Base-by-base conservation (phyloP, 1,284 basidiomycete species). In the Xerocomus amazonicus region DNA sequence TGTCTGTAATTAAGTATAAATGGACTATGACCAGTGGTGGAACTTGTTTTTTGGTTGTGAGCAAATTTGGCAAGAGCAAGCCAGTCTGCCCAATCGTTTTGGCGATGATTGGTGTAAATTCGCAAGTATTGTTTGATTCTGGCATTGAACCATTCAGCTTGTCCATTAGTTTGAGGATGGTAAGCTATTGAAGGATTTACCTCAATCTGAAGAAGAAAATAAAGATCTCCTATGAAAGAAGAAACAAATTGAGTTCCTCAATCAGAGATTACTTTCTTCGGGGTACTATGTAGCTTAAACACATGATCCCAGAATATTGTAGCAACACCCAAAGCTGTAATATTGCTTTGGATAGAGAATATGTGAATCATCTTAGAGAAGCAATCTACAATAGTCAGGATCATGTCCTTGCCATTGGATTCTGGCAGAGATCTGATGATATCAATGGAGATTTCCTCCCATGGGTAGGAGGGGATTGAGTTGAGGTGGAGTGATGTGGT, bases 331-430 rank as follows among this genome's bases (percentile, higher is more conserved):
- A 50, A 19, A 0, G 68, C 55, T 0, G 62, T 63, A 2, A 69
- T 44, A 0, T 34, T 9, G 0, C 0, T 37, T 1, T 0, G 16
- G 2, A 51, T 3, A 0, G 47, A 27, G 1, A 58, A 41, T 0
- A 46, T 0, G 0, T 40, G 32, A 0, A 59, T 52, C 42, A 61
- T 60, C 10, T 61, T 74, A 0, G 62, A 68, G 9, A 74, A 62
- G 0, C 55, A 41, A 49, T 77, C 70, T 0, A 73, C 65, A 0
- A 75, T 48, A 0, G 70, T 67, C 1, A 75, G 46, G 29, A 79
- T 69, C 0, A 58, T 38, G 47, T 77, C 57, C 31, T 56, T 68
- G 34, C 45, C 45, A 14, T 47, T 9, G 14, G 19, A 33, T 10
- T 26, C 32, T 0, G 31, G 42, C 5, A 43, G 9, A n/a, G 42